phyloP scores from a whole-genome alignment of 805 yeast genomes.

The Ogataea henricii region DNA sequence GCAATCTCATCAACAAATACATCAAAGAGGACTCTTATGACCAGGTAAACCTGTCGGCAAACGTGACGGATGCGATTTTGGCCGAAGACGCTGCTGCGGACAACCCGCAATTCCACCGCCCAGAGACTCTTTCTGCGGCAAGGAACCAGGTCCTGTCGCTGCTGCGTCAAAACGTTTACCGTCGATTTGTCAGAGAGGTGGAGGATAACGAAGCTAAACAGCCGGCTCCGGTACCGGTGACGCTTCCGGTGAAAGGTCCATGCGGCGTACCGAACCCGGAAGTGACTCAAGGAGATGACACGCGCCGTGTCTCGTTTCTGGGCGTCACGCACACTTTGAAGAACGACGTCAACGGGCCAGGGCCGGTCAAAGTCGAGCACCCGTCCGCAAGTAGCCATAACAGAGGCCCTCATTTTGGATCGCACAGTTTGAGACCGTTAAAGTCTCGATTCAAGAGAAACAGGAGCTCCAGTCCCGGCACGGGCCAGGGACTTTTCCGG shows the following conservation, averaged over 20 bases:
- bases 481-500: slow-evolving; percentile 10
- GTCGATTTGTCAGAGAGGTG: slow-evolving; percentile 18
- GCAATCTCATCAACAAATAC: slow-evolving; percentile 40
- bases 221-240: not conserved
- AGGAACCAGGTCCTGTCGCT: slow-evolving; percentile 21
- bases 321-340: not conserved
- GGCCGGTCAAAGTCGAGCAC: not conserved
- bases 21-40: slow-evolving; percentile 44
- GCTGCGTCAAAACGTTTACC: slow-evolving; percentile 26
- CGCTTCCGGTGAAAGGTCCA: slow-evolving; percentile 10
- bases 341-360: not conserved
- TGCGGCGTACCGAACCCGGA: slow-evolving; percentile 14
- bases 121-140: slow-evolving; percentile 18
- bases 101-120: slow-evolving; percentile 17
- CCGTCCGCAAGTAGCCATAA: not conserved
- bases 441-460: slow-evolving; percentile 17
- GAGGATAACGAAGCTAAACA: slow-evolving; percentile 4
- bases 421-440: slow-evolving; percentile 13
- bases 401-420: slow-evolving; percentile 9
- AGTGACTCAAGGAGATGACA: not conserved
- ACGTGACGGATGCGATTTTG: slow-evolving; percentile 35
- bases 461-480: slow-evolving; percentile 5
- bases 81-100: slow-evolving; percentile 23
- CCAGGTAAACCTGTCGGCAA: slow-evolving; percentile 51
- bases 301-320: not conserved